Conservation (phyloP, 1,284 basidiomycete genomes). For the Fomes fomentarius region DNA sequence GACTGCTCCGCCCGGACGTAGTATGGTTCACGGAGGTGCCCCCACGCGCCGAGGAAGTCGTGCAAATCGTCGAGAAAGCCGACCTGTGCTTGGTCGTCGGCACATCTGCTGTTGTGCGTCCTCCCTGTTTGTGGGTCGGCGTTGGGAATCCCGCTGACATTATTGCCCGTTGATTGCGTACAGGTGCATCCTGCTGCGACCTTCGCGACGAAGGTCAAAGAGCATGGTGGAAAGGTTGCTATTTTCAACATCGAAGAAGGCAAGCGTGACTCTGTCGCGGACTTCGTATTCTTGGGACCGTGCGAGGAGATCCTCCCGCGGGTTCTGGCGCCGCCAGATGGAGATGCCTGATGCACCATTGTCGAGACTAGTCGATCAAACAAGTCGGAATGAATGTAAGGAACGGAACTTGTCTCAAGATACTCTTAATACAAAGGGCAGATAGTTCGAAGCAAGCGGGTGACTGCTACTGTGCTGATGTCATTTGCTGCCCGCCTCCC, state of each 20-base stretch:
- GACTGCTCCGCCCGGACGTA: conserved; percentile 58
- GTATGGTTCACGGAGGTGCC: conserved; percentile 69
- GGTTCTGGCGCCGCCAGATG: too few relatives aligned
- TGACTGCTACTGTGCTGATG: too few relatives aligned
- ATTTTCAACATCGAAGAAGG: conserved; percentile 61
- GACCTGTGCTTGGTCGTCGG: conserved; percentile 66
- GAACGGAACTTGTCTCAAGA: too few relatives aligned
- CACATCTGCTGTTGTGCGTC: conserved; percentile 58
- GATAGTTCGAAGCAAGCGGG: too few relatives aligned
- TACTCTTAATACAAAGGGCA: too few relatives aligned
- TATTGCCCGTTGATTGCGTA: neutral
- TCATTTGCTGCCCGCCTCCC: too few relatives aligned
- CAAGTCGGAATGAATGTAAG: too few relatives aligned
- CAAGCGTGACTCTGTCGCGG: conserved; percentile 43
- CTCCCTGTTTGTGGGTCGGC: too few relatives aligned
- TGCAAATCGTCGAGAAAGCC: conserved; percentile 46
- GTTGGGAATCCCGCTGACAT: neutral
- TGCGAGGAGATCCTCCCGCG: conserved; percentile 47
- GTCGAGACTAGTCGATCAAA: too few relatives aligned
- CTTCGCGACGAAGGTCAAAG: conserved; percentile 38
- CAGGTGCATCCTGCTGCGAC: conserved; percentile 49
- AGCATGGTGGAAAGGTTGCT: conserved; percentile 48
- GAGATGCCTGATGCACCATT: too few relatives aligned
- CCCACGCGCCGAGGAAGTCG: conserved; percentile 45
- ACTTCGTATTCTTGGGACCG: conserved; percentile 52